Base-by-base conservation (phyloP, 164 flowering plant species). In the Houttuynia cordata region DNA sequence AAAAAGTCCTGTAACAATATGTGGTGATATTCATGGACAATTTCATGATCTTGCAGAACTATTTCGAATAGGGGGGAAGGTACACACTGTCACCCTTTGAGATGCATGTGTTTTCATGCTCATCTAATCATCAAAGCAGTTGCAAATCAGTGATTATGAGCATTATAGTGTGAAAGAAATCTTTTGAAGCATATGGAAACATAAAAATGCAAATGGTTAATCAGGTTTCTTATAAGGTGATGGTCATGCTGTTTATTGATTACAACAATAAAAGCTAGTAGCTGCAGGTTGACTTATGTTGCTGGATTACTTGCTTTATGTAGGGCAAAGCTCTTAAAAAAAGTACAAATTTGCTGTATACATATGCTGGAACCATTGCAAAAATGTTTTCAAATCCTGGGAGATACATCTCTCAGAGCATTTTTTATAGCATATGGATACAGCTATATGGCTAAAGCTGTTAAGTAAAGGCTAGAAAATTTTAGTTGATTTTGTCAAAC, bases 31-130 rank as follows among this genome's bases (percentile, higher is more conserved):
- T 63, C 97, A 91, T 72, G 97, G 97, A 55, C 94, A 91, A 61
- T 88, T 91, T 61, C 96, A 91, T 79, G 97, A 91, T 75, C 96
- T 91, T 72, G 91, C 93, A 13, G 97, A 91, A 71, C 97, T 88
- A 66, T 91, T 91, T 64, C 85, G 91, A 60, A 91, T 91, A 71
- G 97, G 97, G 47, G 97, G 97, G 58, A 83, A 86, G 93, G 97
- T 87, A 83, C 12, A 8, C 49, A 45, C 49, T 45, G 49, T 45
- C 17, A 45, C 13, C 17, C 49, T 12, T 45, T 45, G 14, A 45
- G 17, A 10, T 45, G 14, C 49, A 7, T 45, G 1, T 45, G 49
- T 45, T 45, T 45, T 12, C 2, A 12, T 12, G 1, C 17, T 45
- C 17, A 45, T 45, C 13, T 45, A 14, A 45, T 45, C 13, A 10